Base-by-base conservation (phyloP, 495 filamentous ascomycete species). In the Penicillium malachiteum region DNA sequence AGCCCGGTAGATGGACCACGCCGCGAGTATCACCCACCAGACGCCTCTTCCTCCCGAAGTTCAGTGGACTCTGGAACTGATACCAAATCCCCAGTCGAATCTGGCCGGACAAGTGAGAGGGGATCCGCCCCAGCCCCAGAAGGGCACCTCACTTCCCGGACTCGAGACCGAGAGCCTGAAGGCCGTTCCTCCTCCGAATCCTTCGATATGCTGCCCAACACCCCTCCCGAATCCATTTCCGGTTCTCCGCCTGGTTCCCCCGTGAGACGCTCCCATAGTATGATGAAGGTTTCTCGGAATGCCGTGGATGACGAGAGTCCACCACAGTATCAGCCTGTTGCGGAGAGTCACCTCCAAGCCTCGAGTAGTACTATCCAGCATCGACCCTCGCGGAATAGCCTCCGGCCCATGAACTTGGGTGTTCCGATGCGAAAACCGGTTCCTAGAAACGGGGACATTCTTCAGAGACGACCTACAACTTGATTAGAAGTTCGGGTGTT, bases 1-100 rank as follows among this genome's bases (percentile, higher is more conserved):
- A 84, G 77, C 54, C 84, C 85, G 11, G 71, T 88, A 40, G 77
- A 83, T 71, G 84, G 84, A 53, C 83, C 84, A 56, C 76, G 84
- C 66, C 75, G 83, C 60, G 80, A 82, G 60, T 88, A 87, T 78
- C 76, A 79, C 64, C 83, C 84, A 70, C 77, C 82, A 68, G 68
- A 68, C 53, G 64, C 69, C 66, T 72, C 73, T 50, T 67, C 68
- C 54, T 58, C 65, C 56, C 67, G 63, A 53, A 65, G 58, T 21
- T 30, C 66, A 48, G 51, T 60, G 66, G 66, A 71, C 62, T 57
- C 66, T 65, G 70, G 70, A 69, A 60, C 74, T 76, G 77, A 78
- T 72, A 52, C 59, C 55, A 78, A 70, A 62, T 62, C 62, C 42
- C 54, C 71, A 72, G 68, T 63, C 52, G 50, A 63, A 55, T 34